phyloP scores from a whole-genome alignment of 805 yeast genomes.

The Kazachstania bromeliacearum region DNA sequence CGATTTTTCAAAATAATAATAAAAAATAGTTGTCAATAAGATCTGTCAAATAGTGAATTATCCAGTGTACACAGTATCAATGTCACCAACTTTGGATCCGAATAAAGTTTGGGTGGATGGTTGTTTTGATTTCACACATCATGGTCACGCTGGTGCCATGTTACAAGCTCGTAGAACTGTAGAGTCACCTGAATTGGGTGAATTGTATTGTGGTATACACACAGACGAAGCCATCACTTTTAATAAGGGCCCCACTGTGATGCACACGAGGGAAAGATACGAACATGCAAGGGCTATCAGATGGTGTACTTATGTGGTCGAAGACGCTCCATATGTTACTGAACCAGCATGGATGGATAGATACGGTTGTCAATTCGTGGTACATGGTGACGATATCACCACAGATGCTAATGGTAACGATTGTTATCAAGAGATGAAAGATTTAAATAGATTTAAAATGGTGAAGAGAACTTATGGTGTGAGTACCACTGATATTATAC shows the following conservation, averaged over 20 bases:
- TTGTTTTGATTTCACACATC: slow-evolving; percentile 96
- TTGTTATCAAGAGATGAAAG: slow-evolving; percentile 78
- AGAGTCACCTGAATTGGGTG: slow-evolving; percentile 25
- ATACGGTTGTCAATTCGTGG: slow-evolving; percentile 78
- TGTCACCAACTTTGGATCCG: too few species aligned
- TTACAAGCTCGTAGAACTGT: slow-evolving; percentile 85
- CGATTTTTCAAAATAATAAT: too few species aligned
- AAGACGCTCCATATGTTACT: slow-evolving; percentile 89
- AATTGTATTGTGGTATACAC: slow-evolving; percentile 61
- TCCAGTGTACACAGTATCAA: too few species aligned
- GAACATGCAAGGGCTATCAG: slow-evolving; percentile 84
- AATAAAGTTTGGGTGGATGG: slow-evolving; percentile 89
- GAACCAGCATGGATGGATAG: slow-evolving; percentile 62
- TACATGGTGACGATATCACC: slow-evolving; percentile 96
- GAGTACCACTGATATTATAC: slow-evolving; percentile 90
- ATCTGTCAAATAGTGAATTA: too few species aligned
- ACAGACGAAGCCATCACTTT: slow-evolving; percentile 74
- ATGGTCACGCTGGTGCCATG: slow-evolving; percentile 97
- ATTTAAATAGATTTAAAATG: slow-evolving; percentile 75
- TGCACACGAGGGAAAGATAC: slow-evolving; percentile 70
- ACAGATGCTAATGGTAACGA: slow-evolving; percentile 94
- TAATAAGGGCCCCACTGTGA: slow-evolving; percentile 94
- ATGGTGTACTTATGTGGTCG: slow-evolving; percentile 70
- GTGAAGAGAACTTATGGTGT: slow-evolving; percentile 92
- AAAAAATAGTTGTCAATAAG: too few species aligned